These are phyloP conservation scores for Candida tropicalis DNA, from an alignment of 1,139 yeast species.

Conservation along the genomic window DNA sequence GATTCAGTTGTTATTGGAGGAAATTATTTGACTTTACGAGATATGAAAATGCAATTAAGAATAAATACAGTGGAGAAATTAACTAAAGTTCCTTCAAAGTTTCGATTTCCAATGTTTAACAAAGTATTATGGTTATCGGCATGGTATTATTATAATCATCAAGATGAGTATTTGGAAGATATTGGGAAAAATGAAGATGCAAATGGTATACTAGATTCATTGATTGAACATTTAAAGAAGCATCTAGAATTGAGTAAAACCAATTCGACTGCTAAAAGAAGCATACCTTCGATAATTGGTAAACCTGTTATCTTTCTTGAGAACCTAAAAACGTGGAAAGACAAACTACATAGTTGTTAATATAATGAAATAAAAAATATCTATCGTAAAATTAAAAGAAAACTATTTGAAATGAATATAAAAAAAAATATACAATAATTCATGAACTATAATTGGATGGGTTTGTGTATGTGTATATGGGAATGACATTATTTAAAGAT, in stretches of 20 bases:
- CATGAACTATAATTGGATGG: not conserved
- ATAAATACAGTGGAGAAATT: conserved; percentile 62
- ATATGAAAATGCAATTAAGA: conserved; percentile 62
- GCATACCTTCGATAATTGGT: conserved; percentile 33
- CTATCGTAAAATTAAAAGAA: conserved; percentile 1
- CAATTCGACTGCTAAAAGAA: conserved; percentile 28
- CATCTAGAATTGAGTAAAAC: conserved; percentile 34
- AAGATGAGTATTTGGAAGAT: conserved; percentile 25
- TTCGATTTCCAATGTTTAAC: conserved; percentile 77
- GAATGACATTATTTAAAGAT: conserved; percentile 28
- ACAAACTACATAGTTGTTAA: not conserved
- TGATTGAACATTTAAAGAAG: conserved; percentile 23
- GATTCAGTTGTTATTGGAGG: conserved; percentile 90
- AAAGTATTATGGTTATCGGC: conserved; percentile 70
- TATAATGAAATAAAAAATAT: not conserved
- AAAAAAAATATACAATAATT: not conserved
- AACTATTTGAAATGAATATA: conserved; percentile 2
- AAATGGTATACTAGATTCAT: conserved; percentile 10
- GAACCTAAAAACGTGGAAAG: conserved; percentile 23
- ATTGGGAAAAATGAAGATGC: conserved; percentile 15
- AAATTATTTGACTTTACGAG: conserved; percentile 70
- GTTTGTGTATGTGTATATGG: no score
- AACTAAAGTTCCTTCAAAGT: conserved; percentile 75
- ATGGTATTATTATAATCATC: conserved; percentile 40
- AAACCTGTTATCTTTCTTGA: conserved; percentile 22